Evolutionary conservation across 441 rosid genomes (phyloP).

Genomic region (Populus trichocarpa): DNA sequence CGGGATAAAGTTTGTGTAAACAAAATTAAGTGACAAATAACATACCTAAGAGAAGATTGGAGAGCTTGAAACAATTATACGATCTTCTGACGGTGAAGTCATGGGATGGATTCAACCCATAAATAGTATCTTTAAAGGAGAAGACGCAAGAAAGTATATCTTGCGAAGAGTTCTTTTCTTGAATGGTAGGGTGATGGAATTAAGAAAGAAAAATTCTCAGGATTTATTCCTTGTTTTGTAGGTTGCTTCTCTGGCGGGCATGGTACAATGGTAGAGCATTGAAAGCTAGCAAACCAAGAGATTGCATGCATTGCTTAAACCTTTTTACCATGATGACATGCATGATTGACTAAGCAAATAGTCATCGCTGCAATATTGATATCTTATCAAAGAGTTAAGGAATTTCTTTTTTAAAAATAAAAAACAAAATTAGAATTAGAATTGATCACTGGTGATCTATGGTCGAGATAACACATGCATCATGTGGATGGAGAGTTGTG

Average conservation of each 20-base stretch:
- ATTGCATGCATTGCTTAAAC: not conserved
- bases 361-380: not conserved
- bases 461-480: not conserved
- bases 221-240: constrained; percentile 13
- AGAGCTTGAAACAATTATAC: not conserved
- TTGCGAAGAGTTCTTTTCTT: constrained; percentile 36
- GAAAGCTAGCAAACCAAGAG: not conserved
- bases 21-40: not conserved
- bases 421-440: not conserved
- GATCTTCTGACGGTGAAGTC: constrained; percentile 20
- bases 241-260: constrained; percentile 19
- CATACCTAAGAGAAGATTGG: constrained; percentile 18
- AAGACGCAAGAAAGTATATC: constrained; percentile 16
- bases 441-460: not conserved
- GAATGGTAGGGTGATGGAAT: constrained; percentile 3
- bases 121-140: constrained; percentile 10
- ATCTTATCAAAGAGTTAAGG: not conserved
- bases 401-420: not conserved
- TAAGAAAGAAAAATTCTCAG: constrained; percentile 12
- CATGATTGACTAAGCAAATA: not conserved
- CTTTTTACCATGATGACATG: not conserved
- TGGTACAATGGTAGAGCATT: not conserved
- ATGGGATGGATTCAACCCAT: not conserved
- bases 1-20: not conserved
- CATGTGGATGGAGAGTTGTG: constrained; percentile 1